phyloP scores from a whole-genome alignment of 805 yeast species.

The Kodamaea hsintzibuensis region DNA sequence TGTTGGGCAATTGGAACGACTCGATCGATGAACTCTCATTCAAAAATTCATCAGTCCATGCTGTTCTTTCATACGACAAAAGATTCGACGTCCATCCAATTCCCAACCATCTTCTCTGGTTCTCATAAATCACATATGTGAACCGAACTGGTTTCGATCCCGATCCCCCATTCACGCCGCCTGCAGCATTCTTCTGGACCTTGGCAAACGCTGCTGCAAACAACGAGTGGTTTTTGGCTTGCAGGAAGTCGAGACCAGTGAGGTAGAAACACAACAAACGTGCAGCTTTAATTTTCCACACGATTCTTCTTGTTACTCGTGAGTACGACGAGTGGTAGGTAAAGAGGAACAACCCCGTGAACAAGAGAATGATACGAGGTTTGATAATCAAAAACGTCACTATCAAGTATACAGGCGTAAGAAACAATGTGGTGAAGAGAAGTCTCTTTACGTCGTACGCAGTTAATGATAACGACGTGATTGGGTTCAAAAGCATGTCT shows the following conservation, averaged over 20 bases:
- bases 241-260: slow-evolving; percentile 80
- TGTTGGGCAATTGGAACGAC: slow-evolving; percentile 76
- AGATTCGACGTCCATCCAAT: slow-evolving; percentile 96
- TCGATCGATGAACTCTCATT: slow-evolving; percentile 83
- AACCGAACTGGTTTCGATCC: slow-evolving; percentile 61
- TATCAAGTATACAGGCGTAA: slow-evolving; percentile 82
- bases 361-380: slow-evolving; percentile 65
- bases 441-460: slow-evolving; percentile 78
- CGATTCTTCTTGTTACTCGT: slow-evolving; percentile 74
- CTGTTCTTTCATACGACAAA: slow-evolving; percentile 87
- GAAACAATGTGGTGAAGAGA: slow-evolving; percentile 77
- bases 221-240: slow-evolving; percentile 44
- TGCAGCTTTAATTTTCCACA: slow-evolving; percentile 79
- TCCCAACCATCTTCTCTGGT: slow-evolving; percentile 96
- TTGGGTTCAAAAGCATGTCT: slow-evolving; percentile 78
- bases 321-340: slow-evolving; percentile 89
- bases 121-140: slow-evolving; percentile 90
- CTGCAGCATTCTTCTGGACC: slow-evolving; percentile 39
- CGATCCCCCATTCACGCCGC: slow-evolving; percentile 21
- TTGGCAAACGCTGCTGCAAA: slow-evolving; percentile 58
- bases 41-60: slow-evolving; percentile 96
- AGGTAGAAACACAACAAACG: slow-evolving; percentile 74
- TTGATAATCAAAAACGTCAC: slow-evolving; percentile 65
- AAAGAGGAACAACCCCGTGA: slow-evolving; percentile 59
- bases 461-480: slow-evolving; percentile 70